Base-by-base conservation (phyloP, 257 asterid genomes). In the Solanum lycopersicoides region DNA sequence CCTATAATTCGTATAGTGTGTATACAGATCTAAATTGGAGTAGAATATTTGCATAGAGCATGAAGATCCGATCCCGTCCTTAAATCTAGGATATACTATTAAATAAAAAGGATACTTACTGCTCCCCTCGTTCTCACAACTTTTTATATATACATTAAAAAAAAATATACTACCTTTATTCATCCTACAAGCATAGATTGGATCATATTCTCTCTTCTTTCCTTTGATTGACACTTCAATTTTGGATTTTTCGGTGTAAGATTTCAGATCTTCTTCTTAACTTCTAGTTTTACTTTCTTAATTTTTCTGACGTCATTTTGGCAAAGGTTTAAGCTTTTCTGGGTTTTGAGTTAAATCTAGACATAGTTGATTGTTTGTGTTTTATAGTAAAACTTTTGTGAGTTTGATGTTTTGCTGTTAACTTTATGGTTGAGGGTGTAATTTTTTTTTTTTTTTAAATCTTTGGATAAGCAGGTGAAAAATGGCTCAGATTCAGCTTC, bases 401-500 rank as follows among this genome's bases (percentile, higher is more conserved):
- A 9, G 30, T 28, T 82, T 82, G 6, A 12, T 50, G 85, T 50
- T 82, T 25, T 32, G 45, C 9, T 50, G 12, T 32, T 25, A 3
- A 20, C 4, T 18, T 20, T 82, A 50, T 82, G 42, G 18, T 50
- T 20, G 34, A 42, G 66, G 5, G 66, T 47, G 66, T 80, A 15
- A 75, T 86, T 30, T 47, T 16, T 9, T 47, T 47, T 47, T 13
- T 28, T 10, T 12, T 9, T 37, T 86, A 30, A 6, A 85, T 68
- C 30, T 66, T 32, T 72, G 50, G 2, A 44, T 83, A 9, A 86
- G 32, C 72, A 88, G 92, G 89, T 88, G 88, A 15, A 83, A 74
- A 79, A 92, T 90, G 94, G 91, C 88, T 89, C 90, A 84, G 80
- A 68, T 83, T 86, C 86, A 84, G 87, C 91, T 92, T 60, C 94